These are phyloP conservation scores for Solioccasus polychromus DNA, from an alignment of 768 basidiomycete genomes.

Conservation along the genomic window DNA sequence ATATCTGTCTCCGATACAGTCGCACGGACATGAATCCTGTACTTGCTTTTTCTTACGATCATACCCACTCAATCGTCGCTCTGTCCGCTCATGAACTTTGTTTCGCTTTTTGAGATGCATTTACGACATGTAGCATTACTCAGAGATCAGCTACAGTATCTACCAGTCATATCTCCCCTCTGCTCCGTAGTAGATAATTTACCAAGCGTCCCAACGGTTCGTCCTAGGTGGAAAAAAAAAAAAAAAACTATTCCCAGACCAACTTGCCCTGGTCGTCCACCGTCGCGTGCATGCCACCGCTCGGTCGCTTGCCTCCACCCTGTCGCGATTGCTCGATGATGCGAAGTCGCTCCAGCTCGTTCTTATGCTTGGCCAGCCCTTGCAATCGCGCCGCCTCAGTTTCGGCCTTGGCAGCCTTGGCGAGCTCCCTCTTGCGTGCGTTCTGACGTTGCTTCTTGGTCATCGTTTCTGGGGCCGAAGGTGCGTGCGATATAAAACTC, in stretches of 20 bases:
- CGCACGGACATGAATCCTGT: slow-evolving; percentile 19
- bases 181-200: slow-evolving; percentile 20
- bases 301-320: slow-evolving; percentile 27
- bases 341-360: slow-evolving; percentile 52
- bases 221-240: background rate
- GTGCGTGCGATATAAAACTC: slow-evolving; percentile 10
- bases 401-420: slow-evolving; percentile 56
- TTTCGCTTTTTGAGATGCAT: slow-evolving; percentile 10
- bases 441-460: slow-evolving; percentile 75
- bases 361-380: slow-evolving; percentile 54
- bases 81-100: slow-evolving; percentile 6
- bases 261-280: slow-evolving; percentile 56
- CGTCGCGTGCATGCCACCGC: slow-evolving; percentile 63
- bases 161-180: slow-evolving; percentile 1
- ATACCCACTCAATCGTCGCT: slow-evolving; percentile 7
- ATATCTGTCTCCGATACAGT: slow-evolving; percentile 8
- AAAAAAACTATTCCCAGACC: slow-evolving; percentile 45
- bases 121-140: slow-evolving; percentile 23
- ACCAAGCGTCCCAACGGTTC: slow-evolving; percentile 7
- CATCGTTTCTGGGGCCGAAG: slow-evolving; percentile 42
- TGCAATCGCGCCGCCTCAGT: slow-evolving; percentile 51
- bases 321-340: slow-evolving; percentile 44
- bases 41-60: background rate
- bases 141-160: slow-evolving; percentile 17
- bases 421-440: slow-evolving; percentile 52